phyloP scores from a whole-genome alignment of 768 basidiomycete species.

The Thelephora aurantiotincta region DNA sequence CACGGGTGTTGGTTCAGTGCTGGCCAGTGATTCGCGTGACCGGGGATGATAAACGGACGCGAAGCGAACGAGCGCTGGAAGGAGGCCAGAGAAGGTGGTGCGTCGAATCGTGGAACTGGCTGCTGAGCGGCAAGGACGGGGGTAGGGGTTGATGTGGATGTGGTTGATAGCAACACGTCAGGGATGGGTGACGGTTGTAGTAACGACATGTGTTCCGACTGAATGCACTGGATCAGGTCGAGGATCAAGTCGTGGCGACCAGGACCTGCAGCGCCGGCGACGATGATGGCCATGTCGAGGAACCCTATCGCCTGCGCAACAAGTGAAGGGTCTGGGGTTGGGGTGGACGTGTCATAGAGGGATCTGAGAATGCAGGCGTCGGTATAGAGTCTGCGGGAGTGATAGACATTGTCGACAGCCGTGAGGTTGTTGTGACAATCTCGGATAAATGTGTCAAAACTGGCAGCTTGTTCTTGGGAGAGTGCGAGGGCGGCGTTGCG shows the following conservation, averaged over 20 bases:
- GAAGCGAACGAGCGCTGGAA: conserved; percentile 27
- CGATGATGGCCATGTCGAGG: conserved; percentile 71
- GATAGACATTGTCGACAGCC: conserved; percentile 14
- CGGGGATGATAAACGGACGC: conserved; percentile 62
- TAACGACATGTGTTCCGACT: conserved; percentile 20
- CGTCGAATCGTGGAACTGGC: conserved; percentile 24
- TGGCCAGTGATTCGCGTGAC: conserved; percentile 60
- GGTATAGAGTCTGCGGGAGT: conserved; percentile 64
- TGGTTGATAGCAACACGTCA: neutral
- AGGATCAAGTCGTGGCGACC: conserved; percentile 48
- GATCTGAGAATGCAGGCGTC: conserved; percentile 54
- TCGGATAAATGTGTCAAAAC: conserved; percentile 41
- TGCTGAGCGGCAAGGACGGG: conserved; percentile 3
- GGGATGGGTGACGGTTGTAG: conserved; percentile 1
- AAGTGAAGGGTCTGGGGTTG: conserved; percentile 7
- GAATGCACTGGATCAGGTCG: conserved; percentile 45
- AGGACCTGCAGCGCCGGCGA: conserved; percentile 64
- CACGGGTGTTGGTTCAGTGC: conserved; percentile 61
- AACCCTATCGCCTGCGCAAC: conserved; percentile 34
- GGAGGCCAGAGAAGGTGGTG: conserved; percentile 41
- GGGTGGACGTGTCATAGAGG: conserved; percentile 21
- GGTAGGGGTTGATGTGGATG: neutral
- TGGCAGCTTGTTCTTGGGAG: conserved; percentile 23
- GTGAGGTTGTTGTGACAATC: conserved; percentile 4
- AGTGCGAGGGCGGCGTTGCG: conserved; percentile 15